Conservation (phyloP, 2,329 filamentous ascomycete species). For the Ceratocystis lukuohia region DNA sequence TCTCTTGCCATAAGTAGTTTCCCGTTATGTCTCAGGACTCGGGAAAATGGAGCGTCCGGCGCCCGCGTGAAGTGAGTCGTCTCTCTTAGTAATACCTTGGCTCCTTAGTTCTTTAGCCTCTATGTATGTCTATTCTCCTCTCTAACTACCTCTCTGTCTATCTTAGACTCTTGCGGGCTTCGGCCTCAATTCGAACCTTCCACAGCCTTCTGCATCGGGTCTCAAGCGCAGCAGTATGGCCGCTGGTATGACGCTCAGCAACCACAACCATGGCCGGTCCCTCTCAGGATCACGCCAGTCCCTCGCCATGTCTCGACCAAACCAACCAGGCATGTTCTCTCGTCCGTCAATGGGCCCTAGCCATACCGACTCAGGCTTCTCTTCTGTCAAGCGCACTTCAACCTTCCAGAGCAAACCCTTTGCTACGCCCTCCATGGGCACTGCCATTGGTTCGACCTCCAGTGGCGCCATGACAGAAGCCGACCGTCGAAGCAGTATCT, state of each 20-base stretch:
- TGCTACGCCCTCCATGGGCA: constrained; percentile 41
- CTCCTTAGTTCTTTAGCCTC: not conserved
- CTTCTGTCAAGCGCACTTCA: constrained; percentile 73
- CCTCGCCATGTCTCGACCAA: constrained; percentile 69
- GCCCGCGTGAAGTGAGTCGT: constrained; percentile 66
- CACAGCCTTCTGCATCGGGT: constrained; percentile 72
- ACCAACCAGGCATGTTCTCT: constrained; percentile 66
- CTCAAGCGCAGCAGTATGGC: constrained; percentile 85
- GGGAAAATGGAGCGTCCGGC: constrained; percentile 80
- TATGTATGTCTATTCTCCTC: not conserved
- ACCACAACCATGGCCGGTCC: constrained; percentile 60
- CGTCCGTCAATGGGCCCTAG: constrained; percentile 70
- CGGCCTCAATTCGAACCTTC: constrained; percentile 70
- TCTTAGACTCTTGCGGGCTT: constrained; percentile 70
- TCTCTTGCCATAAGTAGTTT: not conserved
- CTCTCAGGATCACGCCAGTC: constrained; percentile 67
- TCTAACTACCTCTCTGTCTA: not conserved
- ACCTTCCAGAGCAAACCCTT: constrained; percentile 62
- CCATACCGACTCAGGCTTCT: constrained; percentile 66
- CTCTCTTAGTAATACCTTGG: constrained; percentile 9
- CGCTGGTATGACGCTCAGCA: constrained; percentile 49
- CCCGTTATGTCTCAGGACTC: constrained; percentile 67
- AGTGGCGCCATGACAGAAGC: constrained; percentile 31
- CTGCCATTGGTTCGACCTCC: constrained; percentile 19
- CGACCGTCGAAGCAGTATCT: constrained; percentile 69